phyloP scores from a whole-genome alignment of 2,329 filamentous ascomycete species.

The Shiraia sp. region DNA sequence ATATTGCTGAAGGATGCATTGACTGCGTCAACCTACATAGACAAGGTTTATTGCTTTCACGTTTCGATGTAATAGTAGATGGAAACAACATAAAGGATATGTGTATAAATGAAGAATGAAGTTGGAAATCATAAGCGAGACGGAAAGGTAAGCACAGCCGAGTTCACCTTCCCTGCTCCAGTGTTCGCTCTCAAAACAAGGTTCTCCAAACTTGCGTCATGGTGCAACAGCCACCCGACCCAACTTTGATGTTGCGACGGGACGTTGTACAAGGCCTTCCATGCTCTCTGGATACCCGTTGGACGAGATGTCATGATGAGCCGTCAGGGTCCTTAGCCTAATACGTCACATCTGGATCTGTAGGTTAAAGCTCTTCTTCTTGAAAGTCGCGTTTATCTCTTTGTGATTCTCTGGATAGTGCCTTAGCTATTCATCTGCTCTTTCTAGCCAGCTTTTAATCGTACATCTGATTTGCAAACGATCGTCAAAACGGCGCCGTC shows the following conservation, averaged over 20 bases:
- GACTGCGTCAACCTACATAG: slow-evolving; percentile 2
- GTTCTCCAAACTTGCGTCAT: slow-evolving; percentile 28
- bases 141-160: slow-evolving; percentile 15
- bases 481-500: slow-evolving; percentile 34
- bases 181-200: slow-evolving; percentile 22
- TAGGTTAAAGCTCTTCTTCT: slow-evolving; percentile 9
- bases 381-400: slow-evolving; percentile 8
- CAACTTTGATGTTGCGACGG: slow-evolving; percentile 17
- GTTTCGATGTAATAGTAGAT: not conserved
- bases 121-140: slow-evolving; percentile 7
- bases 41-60: not conserved
- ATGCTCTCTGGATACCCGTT: slow-evolving; percentile 17
- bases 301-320: slow-evolving; percentile 11
- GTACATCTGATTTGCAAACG: slow-evolving; percentile 5
- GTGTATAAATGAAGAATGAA: no score
- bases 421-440: not conserved
- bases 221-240: slow-evolving; percentile 9
- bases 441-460: slow-evolving; percentile 4
- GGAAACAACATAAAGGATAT: no score
- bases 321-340: slow-evolving; percentile 6
- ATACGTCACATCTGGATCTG: slow-evolving; percentile 17
- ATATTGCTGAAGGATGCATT: slow-evolving; percentile 6
- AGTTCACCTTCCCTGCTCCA: not conserved
- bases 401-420: slow-evolving; percentile 1
- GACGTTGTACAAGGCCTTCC: slow-evolving; percentile 23